A percentile compares a stretch with the other conserved stretches of the same genome.
Conservation (phyloP, 495 filamentous ascomycete species). For the Podospora didyma region DNA sequence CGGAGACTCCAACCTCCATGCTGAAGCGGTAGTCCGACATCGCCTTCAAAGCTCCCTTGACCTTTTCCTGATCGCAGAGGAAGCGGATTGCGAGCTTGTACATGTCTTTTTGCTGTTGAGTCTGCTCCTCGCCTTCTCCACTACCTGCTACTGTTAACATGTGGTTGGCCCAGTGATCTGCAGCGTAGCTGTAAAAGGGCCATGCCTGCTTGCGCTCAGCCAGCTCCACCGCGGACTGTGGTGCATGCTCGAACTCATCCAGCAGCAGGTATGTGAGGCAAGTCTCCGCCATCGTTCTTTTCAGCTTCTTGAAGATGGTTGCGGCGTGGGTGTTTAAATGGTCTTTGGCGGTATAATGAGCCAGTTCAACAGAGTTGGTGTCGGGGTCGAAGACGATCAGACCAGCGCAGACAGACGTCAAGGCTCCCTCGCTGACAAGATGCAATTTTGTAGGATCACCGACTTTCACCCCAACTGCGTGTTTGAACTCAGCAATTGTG, state of each 20-base stretch:
- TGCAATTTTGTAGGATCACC: not conserved
- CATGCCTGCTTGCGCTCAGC: not conserved
- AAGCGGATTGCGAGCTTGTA: not conserved
- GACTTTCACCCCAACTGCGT: not conserved
- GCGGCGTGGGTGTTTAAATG: not conserved
- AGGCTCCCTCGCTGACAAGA: not conserved
- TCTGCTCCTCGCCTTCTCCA: too few species aligned
- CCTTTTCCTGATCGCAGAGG: not conserved
- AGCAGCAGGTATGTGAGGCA: not conserved
- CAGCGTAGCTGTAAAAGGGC: not conserved
- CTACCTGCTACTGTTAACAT: not conserved
- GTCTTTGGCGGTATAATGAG: not conserved
- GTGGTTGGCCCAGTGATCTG: not conserved
- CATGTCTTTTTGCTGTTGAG: not conserved
- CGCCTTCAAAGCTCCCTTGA: not conserved
- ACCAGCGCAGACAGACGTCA: not conserved
- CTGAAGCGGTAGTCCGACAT: not conserved
- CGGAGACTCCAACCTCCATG: not conserved
- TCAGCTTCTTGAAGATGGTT: not conserved
- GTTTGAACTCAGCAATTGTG: not conserved
- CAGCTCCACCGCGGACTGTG: not conserved
- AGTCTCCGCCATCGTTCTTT: not conserved
- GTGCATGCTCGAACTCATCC: not conserved
- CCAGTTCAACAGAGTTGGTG: not conserved
- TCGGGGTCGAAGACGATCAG: not conserved